Evolutionary conservation across 2,329 filamentous ascomycete genomes (phyloP), one percentile per base, ranked within the genome.

Genomic region (Pseudogymnoascus pannorum): DNA sequence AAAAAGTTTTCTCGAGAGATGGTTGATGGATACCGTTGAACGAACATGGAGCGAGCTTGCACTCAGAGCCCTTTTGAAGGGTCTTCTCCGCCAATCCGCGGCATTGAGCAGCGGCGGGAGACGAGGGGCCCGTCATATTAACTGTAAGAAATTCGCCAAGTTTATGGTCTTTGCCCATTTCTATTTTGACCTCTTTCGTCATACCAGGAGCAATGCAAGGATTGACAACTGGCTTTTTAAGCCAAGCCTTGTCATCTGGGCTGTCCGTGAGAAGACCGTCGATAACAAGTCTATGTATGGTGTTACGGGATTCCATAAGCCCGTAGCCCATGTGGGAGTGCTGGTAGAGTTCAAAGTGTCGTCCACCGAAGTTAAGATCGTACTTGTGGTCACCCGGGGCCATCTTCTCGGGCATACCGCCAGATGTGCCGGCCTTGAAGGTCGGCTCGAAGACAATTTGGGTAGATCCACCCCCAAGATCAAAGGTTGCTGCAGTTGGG

Each of bases 401-500:
- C 70, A 99, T 82, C 73, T 87, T 88, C 72, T 91, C 87, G 0
- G 92, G 92, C 81, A 97, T 89, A 63, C 92, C 92, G 64, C 90
- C 89, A 61, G 83, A n/a, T n/a, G n/a, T 76, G 61, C 83, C 82
- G 61, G 84, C 82, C 73, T 90, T 88, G 77, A 96, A 99, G 59
- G 88, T 96, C 20, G 95, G 95, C 79, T 99, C 87, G 75, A 97
- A 99, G 68, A 99, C 95, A 72, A 99, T 97, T 78, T 99, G 94
- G 12, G 95, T 99, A 20, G 92, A 97, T 60, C 94, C 94, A 70
- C 94, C 94, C 65, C 94, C 94, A 57, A 99, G 87, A 73, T 99
- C 94, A 71, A 99, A 96, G 63, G 97, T 86, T 58, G 94, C 94
- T 40, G 94, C 95, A 1, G 94, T 97, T 58, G 91, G 89, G 65